These are phyloP conservation scores for Plectosphaerella plurivora DNA, from an alignment of 2,329 filamentous ascomycete genomes.

Conservation along the genomic window DNA sequence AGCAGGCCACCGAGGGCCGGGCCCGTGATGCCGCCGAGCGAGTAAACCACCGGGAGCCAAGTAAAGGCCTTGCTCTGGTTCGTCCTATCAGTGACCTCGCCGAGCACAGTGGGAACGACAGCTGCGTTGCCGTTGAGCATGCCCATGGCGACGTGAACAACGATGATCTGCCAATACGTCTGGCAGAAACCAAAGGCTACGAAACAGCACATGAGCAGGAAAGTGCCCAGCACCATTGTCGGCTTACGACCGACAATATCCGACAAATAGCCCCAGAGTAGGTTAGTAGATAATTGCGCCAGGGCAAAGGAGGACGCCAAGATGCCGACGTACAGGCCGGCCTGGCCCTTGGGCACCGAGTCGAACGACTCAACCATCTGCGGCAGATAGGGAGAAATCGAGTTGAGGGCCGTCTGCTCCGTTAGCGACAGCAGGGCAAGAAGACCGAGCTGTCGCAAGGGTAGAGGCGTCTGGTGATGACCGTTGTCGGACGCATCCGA, in stretches of 20 bases:
- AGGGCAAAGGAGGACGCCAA: constrained; percentile 89
- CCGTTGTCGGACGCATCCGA: constrained; percentile 24
- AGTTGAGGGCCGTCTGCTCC: constrained; percentile 96
- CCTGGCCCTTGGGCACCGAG: constrained; percentile 65
- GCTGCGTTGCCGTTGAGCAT: constrained; percentile 92
- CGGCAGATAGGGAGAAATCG: constrained; percentile 90
- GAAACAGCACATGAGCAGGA: constrained; percentile 79
- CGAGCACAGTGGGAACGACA: constrained; percentile 87
- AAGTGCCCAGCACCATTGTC: constrained; percentile 75
- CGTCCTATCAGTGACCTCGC: constrained; percentile 89
- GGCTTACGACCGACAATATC: constrained; percentile 79
- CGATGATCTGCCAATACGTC: constrained; percentile 75
- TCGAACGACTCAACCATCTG: constrained; percentile 87
- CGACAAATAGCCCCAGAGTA: constrained; percentile 83
- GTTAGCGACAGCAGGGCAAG: constrained; percentile 84
- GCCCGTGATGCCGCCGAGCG: constrained; percentile 87
- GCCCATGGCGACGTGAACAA: constrained; percentile 88
- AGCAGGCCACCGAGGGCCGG: constrained; percentile 86
- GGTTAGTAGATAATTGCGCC: constrained; percentile 88
- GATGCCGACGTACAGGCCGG: constrained; percentile 83
- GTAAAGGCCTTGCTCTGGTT: constrained; percentile 94
- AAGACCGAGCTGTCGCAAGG: constrained; percentile 75
- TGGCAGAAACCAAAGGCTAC: constrained; percentile 81
- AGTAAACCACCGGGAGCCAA: constrained; percentile 94
- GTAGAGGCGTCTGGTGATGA: constrained; percentile 68